phyloP scores from a whole-genome alignment of 139 green algal species.

The Diplosphaera chodatii region DNA sequence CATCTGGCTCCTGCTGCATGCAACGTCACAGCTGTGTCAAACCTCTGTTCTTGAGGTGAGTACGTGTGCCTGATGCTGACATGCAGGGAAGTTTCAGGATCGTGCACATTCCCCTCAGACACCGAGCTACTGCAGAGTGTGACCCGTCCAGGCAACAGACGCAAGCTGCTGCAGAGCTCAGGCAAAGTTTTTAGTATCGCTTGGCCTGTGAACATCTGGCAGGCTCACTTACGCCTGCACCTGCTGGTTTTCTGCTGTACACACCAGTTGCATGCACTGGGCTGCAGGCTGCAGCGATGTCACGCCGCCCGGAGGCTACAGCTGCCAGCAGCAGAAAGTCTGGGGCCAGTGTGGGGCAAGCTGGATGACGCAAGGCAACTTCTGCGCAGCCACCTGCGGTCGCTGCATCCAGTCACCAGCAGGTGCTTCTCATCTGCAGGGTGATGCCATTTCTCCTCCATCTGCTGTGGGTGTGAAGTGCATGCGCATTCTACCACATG shows the following conservation, averaged over 20 bases:
- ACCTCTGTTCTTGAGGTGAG: too few species aligned
- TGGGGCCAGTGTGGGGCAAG: slow-evolving; percentile 4
- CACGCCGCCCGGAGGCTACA: slow-evolving; percentile 6
- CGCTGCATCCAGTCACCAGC: background rate
- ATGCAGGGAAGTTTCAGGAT: background rate
- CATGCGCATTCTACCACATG: too few species aligned
- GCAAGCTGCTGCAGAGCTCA: background rate
- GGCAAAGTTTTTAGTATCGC: too few species aligned
- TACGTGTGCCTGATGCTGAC: too few species aligned
- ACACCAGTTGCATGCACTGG: too few species aligned
- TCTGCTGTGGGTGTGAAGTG: too few species aligned
- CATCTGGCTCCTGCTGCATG: too few species aligned
- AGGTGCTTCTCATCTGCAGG: background rate
- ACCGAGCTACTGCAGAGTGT: background rate
- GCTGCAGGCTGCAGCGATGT: slow-evolving; percentile 8
- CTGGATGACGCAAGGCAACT: slow-evolving; percentile 6
- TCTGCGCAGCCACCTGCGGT: slow-evolving; percentile 2
- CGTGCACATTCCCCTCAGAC: background rate
- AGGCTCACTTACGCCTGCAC: too few species aligned
- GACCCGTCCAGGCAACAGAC: background rate
- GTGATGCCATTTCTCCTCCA: too few species aligned
- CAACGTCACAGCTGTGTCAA: too few species aligned
- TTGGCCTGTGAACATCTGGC: too few species aligned
- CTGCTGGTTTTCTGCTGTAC: too few species aligned
- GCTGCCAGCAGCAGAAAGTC: slow-evolving; percentile 24